Percentiles rank a stretch among this genome's conserved stretches.
These are phyloP conservation scores for Trichoderma sp. DNA, from an alignment of 2,329 filamentous ascomycete genomes.

Conservation along the genomic window DNA sequence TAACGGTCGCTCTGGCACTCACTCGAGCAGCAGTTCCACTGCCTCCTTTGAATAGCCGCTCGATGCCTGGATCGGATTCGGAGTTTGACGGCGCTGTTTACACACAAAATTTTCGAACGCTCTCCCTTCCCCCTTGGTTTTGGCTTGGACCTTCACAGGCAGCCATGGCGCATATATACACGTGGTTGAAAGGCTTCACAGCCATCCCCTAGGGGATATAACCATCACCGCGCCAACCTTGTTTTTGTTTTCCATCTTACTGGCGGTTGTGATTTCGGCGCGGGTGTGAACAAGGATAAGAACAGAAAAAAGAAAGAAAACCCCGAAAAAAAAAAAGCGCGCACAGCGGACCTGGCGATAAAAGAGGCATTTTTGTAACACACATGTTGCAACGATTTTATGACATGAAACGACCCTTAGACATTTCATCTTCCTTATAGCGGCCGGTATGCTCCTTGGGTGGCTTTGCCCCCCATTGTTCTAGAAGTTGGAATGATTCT, in stretches of 20 bases:
- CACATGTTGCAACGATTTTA: slow-evolving; percentile 32
- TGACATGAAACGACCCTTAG: slow-evolving; percentile 31
- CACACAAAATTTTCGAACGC: background rate
- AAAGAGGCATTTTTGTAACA: slow-evolving; percentile 16
- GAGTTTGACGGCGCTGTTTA: slow-evolving; percentile 7
- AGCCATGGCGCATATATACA: slow-evolving; percentile 33
- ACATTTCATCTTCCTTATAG: slow-evolving; percentile 15
- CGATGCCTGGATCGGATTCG: background rate
- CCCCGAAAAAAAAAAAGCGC: slow-evolving; percentile 13
- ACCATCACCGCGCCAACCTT: slow-evolving; percentile 28
- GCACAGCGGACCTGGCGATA: slow-evolving; percentile 6
- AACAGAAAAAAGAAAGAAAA: slow-evolving; percentile 20
- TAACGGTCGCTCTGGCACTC: slow-evolving; percentile 55
- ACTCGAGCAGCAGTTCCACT: slow-evolving; percentile 65
- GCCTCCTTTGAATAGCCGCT: slow-evolving; percentile 57
- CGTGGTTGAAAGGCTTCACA: slow-evolving; percentile 44
- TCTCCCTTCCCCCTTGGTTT: background rate
- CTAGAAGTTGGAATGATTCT: slow-evolving; percentile 6
- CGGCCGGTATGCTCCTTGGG: background rate
- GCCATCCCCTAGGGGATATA: slow-evolving; percentile 38
- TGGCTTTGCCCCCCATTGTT: slow-evolving; percentile 7
- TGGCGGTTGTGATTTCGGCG: slow-evolving; percentile 18
- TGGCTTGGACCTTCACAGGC: slow-evolving; percentile 14
- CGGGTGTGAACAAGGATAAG: slow-evolving; percentile 7
- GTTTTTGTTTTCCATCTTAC: background rate